Base-by-base conservation (phyloP, 2,329 filamentous ascomycete species). In the Pseudogymnoascus sp. region DNA sequence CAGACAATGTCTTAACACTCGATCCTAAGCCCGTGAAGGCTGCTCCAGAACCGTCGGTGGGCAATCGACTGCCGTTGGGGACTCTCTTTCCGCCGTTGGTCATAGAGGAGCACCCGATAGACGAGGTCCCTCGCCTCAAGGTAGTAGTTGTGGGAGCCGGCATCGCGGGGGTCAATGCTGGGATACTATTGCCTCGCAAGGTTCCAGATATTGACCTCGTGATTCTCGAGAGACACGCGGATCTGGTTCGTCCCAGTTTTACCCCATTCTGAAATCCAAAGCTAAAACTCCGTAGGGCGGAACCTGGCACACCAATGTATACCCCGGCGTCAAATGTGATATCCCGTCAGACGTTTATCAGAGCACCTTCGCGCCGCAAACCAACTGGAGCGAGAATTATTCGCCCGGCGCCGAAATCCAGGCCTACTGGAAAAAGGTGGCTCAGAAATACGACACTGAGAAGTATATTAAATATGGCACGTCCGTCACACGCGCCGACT, bases 281-380 rank as follows among this genome's bases (percentile, higher is more conserved):
- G 12, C 16, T 45, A 26, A 26, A 19, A n/a, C n/a, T 33, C 10
- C 1, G 2, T 29, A 79, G 78, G 78, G 78, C 23, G 78, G 79
- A 1, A 81, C 78, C 4, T 82, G 79, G 79, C 74, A 80, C 45
- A 78, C 79, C 64, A 81, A 81, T 60, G 69, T 76, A 3, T 89
- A 88, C 65, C 85, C 85, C 0, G 86, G 85, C 1, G 84, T 88
- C 0, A 76, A 84, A 52, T 90, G 87, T 67, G 87, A 90, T 70
- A 83, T 91, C 12, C 85, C 87, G 0, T 82, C 86, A 0, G 85
- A 89, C 70, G 84, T 86, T 23, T 90, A 90, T 68, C 86, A 89
- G 68, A 81, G 81, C 6, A 85, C 82, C 0, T 90, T 89, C 69
- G 77, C 78, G 6, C 84, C 86, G 1, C 89, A 89, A 62, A 81